Base-by-base conservation (phyloP, 2,329 filamentous ascomycete species). In the Pezicula radicicola region DNA sequence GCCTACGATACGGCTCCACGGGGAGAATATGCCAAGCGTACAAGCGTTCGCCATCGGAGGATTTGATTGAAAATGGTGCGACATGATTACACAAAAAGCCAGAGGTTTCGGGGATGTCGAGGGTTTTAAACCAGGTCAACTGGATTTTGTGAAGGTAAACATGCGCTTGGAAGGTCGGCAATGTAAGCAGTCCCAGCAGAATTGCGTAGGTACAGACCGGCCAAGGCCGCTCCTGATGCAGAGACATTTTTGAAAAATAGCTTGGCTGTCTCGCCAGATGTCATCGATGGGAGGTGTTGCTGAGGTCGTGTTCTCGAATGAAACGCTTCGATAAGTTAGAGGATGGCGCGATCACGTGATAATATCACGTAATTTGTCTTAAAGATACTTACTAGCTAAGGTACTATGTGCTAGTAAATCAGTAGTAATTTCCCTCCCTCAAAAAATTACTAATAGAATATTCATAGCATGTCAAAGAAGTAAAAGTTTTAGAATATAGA, bases 131-230 rank as follows among this genome's bases (percentile, higher is more conserved):
- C 77, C 78, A 81, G 15, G 79, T 82, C 62, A 80, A 70, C 6
- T 73, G 75, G 6, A 82, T 66, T 2, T 69, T 67, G 58, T 84
- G 74, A 1, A 84, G 71, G 58, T 83, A 84, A 21, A 84, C 76
- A 57, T 85, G 78, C 16, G 72, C 70, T 64, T 85, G 80, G 33
- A 83, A 55, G 45, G 46, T 47, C 4, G 58, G 48, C 0, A 61
- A 68, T 0, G 73, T 75, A 40, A 80, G 70, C 3, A 79, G 67
- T 2, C 69, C 69, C 1, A 80, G 64, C 35, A 79, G 70, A 12
- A 59, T 62, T n/a, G 70, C 63, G 54, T 79, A 79, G n/a, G n/a
- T n/a, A n/a, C 18, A 74, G 46, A 4, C 63, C 67, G 19, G 66
- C 57, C 1, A 52, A 40, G 19, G 64, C 54, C 6, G 57, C 58